Percentiles rank a stretch among this genome's conserved stretches.
These are phyloP conservation scores for Brassica rapa DNA, from an alignment of 345 rosid genomes.

Conservation along the genomic window DNA sequence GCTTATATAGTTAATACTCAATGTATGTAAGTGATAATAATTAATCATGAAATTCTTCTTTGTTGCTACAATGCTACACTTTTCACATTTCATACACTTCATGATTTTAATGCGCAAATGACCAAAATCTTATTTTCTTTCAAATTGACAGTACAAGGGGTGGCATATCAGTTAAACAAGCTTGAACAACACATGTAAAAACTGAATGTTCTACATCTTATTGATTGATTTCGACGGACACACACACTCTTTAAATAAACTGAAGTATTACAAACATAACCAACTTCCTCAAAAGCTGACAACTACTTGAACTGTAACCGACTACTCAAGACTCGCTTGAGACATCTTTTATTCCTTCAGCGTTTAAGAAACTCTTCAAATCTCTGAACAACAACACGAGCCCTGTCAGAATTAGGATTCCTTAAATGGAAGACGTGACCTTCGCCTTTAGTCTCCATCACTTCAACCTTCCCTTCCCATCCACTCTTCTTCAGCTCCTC, in stretches of 20 bases:
- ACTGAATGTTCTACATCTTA: background rate
- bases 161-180: background rate
- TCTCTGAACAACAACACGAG: constrained; percentile 20
- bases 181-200: background rate
- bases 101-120: background rate
- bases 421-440: constrained; percentile 45
- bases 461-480: constrained; percentile 46
- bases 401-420: constrained; percentile 29
- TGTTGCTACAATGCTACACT: background rate
- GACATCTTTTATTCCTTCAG: background rate
- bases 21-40: background rate
- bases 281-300: background rate
- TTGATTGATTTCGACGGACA: background rate
- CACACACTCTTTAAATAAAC: background rate
- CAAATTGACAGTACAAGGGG: background rate
- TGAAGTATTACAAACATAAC: background rate
- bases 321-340: background rate
- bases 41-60: background rate
- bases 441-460: constrained; percentile 41
- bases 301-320: background rate
- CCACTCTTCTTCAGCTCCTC: constrained; percentile 43
- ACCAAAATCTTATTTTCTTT: background rate
- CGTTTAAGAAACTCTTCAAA: constrained; percentile 35
- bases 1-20: background rate
- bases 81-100: background rate